Conservation (phyloP, 2,329 filamentous ascomycete species). For the Colletotrichum godetiae region DNA sequence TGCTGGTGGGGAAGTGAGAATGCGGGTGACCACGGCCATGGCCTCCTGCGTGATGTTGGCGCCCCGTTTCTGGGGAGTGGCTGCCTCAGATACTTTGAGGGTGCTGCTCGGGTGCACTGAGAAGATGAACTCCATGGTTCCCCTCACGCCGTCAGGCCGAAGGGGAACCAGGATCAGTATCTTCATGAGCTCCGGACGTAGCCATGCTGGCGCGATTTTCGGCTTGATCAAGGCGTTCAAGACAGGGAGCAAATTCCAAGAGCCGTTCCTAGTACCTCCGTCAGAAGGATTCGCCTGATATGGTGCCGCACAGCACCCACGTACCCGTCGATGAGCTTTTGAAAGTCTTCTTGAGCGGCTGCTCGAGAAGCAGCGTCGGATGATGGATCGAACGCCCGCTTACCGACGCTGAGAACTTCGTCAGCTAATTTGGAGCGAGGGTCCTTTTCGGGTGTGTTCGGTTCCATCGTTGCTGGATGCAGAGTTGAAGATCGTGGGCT, state of each 20-base stretch:
- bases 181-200: conserved; percentile 67
- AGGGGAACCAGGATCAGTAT: conserved; percentile 71
- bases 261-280: conserved; percentile 41
- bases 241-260: conserved; percentile 68
- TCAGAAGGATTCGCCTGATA: conserved; percentile 39
- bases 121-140: conserved; percentile 78
- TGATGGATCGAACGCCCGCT: conserved; percentile 61
- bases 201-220: conserved; percentile 66
- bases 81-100: conserved; percentile 51
- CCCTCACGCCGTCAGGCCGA: conserved; percentile 71
- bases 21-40: conserved; percentile 69
- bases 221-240: conserved; percentile 74
- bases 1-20: conserved; percentile 70
- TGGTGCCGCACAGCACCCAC: neutral
- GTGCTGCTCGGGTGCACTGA: conserved; percentile 71
- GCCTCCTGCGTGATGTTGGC: conserved; percentile 77
- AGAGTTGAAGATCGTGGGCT: neutral
- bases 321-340: conserved; percentile 62
- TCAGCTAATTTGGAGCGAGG: conserved; percentile 41
- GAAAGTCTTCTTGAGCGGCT: conserved; percentile 52
- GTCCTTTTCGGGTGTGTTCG: conserved; percentile 18
- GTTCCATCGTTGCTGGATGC: conserved; percentile 24
- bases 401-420: conserved; percentile 52
- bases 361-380: conserved; percentile 46
- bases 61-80: conserved; percentile 63